Evolutionary conservation across 2,329 filamentous ascomycete species (phyloP), one percentile per base, ranked within the genome.

Genomic region (Aspergillus sp.): DNA sequence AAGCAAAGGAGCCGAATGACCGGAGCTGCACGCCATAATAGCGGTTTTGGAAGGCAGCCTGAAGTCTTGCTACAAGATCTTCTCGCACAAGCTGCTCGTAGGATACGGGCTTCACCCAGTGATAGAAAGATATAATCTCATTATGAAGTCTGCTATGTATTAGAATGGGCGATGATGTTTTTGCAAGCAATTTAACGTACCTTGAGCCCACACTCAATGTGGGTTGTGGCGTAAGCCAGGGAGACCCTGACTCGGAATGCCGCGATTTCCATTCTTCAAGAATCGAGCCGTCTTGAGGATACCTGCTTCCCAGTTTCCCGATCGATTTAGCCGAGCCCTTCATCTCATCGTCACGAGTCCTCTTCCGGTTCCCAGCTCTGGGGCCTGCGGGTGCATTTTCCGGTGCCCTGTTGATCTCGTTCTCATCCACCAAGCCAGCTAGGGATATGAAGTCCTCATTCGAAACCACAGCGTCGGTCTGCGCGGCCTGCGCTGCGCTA

Each of bases 1-100:
- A 92, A 68, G 92, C 93, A 77, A 93, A 99, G 0, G 95, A 98
- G n/a, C 95, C 95, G 74, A 99, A 99, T 9, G 89, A 84, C 38
- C 85, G 82, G 7, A 97, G 81, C 53, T 89, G 83, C 11, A 88
- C 87, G 51, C 87, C 85, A 13, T 81, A 77, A 69, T 87, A 89
- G 53, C 81, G 80, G 15, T 75, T 81, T 61, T 82, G 82, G 70
- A 96, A 83, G 2, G 84, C 82, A 19, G 74, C 72, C 54, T 87
- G 82, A 2, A 98, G 81, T 19, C 92, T 88, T 3, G 86, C 79
- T 38, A 98, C 84, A 15, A 99, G 80, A 51, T 91, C 85, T 22
- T 84, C 78, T 9, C 95, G 91, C 58, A 97, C 87, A 3, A 83
- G 81, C 64, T 93, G 84, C 76, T 99, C 95, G 69, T 91, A 95